Base-by-base conservation (phyloP, 2,329 filamentous ascomycete genomes). In the Trichocomaceae sp. region DNA sequence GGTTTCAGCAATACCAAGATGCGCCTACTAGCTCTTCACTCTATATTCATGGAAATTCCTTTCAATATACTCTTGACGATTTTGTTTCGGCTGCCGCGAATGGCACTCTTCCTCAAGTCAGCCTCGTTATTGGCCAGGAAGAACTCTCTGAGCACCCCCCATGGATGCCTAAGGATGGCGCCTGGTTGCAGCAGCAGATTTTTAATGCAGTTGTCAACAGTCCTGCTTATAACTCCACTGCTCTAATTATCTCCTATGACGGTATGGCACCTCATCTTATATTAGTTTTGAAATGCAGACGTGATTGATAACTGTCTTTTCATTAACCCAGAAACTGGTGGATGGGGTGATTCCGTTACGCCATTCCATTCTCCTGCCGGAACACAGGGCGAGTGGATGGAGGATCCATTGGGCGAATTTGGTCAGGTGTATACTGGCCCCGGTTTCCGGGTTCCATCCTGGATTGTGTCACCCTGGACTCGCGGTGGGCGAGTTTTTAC, bases 381-480 rank as follows among this genome's bases (percentile, higher is more conserved):
- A 23, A 80, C 78, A 0, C 59, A 75, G 0, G 79, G 78, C 2
- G 79, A 82, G 60, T 82, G 79, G 79, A 68, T 78, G 44, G 64
- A 79, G 50, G 77, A 77, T 54, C 72, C 73, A 0, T 70, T 72
- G 52, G 69, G 67, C 7, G 33, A 65, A 1, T 72, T 73, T 51
- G 73, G 74, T n/a, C 60, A 76, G 19, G 67, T 74, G 19, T 75
- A 70, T 54, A 69, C 69, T 12, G 75, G 75, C 4, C 75, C 75
- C 37, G 70, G 74, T 26, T 75, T 79, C 61, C 77, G 79, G 7
- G 68, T 81, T 2, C 79, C 79, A 0, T 78, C 81, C 57, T 77
- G 78, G 59, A 79, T 82, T 63, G 71, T 82, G 53, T 81, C 79
- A 0, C 79, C 79, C 0, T 82, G 77, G 73, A 82, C 79, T 0